Conservation (phyloP, 352 stramenopile species). For the Pythium aphanidermatum region DNA sequence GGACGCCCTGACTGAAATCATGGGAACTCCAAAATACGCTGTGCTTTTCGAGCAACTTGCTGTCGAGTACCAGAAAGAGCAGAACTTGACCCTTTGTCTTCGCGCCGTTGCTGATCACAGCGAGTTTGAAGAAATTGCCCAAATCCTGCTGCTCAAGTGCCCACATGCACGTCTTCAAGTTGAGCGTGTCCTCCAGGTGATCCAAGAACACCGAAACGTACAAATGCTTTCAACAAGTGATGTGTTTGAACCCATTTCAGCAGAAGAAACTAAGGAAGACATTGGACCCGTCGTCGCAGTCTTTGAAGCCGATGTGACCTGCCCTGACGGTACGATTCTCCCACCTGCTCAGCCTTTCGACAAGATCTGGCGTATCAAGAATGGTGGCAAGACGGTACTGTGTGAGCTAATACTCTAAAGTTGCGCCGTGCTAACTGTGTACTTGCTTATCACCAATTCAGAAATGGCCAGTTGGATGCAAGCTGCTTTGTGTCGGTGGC, state of each 20-base stretch:
- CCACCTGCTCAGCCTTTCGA: constrained; percentile 60
- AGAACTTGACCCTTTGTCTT: constrained; percentile 47
- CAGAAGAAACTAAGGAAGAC: constrained; percentile 67
- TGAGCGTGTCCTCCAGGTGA: constrained; percentile 64
- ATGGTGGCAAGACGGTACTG: constrained; percentile 51
- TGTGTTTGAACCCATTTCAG: constrained; percentile 63
- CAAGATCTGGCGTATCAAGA: constrained; percentile 86
- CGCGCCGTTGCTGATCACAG: constrained; percentile 37
- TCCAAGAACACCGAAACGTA: constrained; percentile 62
- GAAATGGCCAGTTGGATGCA: constrained; percentile 71
- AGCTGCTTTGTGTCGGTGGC: constrained; percentile 60
- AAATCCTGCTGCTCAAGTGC: constrained; percentile 71
- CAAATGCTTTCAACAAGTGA: constrained; percentile 67
- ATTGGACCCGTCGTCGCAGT: constrained; percentile 58
- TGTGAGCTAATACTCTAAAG: not conserved
- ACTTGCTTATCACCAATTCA: constrained; percentile 4
- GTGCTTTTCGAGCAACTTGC: constrained; percentile 58
- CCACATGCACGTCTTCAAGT: constrained; percentile 65
- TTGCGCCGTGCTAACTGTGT: not conserved
- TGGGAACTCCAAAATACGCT: constrained; percentile 59
- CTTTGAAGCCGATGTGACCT: constrained; percentile 87
- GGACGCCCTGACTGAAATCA: constrained; percentile 67
- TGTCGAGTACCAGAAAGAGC: constrained; percentile 49
- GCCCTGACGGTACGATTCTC: constrained; percentile 77
- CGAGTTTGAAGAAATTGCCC: constrained; percentile 65